Evolutionary conservation across 148 eudicot species (phyloP).

Genomic region (Fallopia convolvulus): DNA sequence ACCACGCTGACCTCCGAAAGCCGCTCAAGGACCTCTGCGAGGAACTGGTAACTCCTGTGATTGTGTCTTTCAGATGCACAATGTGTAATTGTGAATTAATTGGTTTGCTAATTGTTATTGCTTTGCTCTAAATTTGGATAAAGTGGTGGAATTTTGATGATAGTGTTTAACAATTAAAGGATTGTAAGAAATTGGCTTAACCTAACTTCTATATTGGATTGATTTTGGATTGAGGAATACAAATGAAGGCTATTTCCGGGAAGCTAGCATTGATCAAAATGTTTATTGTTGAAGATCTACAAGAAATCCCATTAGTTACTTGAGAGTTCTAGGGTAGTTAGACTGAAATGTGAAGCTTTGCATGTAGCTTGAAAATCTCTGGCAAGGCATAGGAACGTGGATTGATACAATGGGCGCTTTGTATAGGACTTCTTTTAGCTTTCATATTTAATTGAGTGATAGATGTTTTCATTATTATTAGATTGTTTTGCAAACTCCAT

Average conservation of each 20-base stretch:
- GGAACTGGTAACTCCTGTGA: slow-evolving; percentile 38
- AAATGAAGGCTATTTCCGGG: background rate
- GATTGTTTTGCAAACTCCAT: background rate
- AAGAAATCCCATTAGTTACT: background rate
- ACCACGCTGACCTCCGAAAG: slow-evolving; percentile 53
- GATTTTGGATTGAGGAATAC: background rate
- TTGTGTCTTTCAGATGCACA: background rate
- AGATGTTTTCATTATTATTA: background rate
- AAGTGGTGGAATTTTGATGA: background rate
- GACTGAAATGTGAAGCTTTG: slow-evolving; percentile 3
- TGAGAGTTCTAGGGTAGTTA: background rate
- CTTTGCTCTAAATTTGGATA: background rate
- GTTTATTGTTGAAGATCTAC: background rate
- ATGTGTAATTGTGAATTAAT: background rate
- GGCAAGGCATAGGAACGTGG: background rate
- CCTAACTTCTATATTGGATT: background rate
- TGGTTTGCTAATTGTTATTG: background rate
- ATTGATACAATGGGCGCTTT: background rate
- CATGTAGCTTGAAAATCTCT: background rate
- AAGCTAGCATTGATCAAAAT: background rate
- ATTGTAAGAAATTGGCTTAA: background rate
- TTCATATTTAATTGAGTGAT: background rate
- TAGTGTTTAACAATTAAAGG: background rate
- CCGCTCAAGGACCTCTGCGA: slow-evolving; percentile 76
- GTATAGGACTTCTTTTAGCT: background rate